Evolutionary conservation across 2,329 filamentous ascomycete genomes (phyloP), one percentile per base, ranked within the genome.

Genomic region (Beauveria bassiana): DNA sequence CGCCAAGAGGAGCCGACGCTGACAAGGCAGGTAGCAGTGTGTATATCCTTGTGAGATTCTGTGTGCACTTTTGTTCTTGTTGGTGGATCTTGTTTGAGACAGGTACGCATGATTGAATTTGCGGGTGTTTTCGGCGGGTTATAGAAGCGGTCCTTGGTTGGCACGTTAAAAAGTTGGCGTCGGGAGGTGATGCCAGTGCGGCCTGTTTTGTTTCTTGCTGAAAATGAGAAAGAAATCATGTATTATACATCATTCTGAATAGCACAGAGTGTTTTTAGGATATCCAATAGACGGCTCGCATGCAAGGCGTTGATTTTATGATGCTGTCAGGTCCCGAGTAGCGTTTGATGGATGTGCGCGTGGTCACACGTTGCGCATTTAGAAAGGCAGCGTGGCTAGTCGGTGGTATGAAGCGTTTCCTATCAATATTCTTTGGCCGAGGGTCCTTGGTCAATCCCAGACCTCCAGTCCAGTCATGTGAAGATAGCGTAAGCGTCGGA

Each of bases 221-320:
- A 40, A 43, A 26, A 54, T 28, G 20, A 40, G 38, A 14, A 49
- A 49, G 54, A 57, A 28, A 49, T 38, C 26, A 57, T 57, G 43
- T 57, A 57, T 57, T 57, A 49, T 57, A 57, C 26, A 49, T 3
- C 28, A 57, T 40, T 57, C 54, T 49, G 43, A 45, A 49, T 46
- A 46, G 26, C 40, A 56, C 26, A 28, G 18, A 22, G 26, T 8
- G n/a, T 2, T 16, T 45, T 56, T 20, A 9, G 38, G 53, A 56
- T 57, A 40, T 18, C 54, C 20, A 49, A 57, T 57, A 40, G 54
- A 57, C 7, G 42, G 26, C 34, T 46, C 6, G 24, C 26, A 16
- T 47, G 14, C 42, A n/a, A 24, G 5, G 43, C 18, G 34, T 38
- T 34, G 28, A 40, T 18, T 18, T 16, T 24, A 47, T 16, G 45